Percentiles rank a stretch among this genome's conserved stretches.
Conservation (phyloP, 1,284 basidiomycete species). For the Xerocomus nothofagi region DNA sequence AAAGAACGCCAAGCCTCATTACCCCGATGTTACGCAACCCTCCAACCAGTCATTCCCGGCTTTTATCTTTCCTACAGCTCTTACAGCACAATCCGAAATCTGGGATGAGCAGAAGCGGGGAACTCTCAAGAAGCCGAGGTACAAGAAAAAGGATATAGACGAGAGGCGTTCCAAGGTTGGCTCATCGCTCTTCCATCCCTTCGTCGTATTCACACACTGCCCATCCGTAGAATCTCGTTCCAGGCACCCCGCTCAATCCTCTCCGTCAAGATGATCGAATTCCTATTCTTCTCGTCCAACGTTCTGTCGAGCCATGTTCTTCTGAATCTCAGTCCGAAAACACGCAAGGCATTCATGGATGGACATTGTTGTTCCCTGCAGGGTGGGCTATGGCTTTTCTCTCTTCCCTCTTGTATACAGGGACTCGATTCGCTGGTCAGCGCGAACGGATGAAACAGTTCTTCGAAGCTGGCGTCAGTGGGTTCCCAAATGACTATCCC, state of each 20-base stretch:
- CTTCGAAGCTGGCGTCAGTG: slow-evolving; percentile 72
- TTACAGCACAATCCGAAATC: slow-evolving; percentile 62
- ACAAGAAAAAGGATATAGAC: slow-evolving; percentile 83
- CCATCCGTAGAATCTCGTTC: slow-evolving; percentile 60
- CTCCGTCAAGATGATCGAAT: slow-evolving; percentile 75
- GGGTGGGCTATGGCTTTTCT: slow-evolving; percentile 91
- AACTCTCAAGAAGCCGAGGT: slow-evolving; percentile 60
- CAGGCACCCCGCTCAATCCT: slow-evolving; percentile 69
- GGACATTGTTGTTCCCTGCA: slow-evolving; percentile 79
- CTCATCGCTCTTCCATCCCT: neutral
- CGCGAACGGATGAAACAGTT: slow-evolving; percentile 73
- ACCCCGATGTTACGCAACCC: slow-evolving; percentile 22
- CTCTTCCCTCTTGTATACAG: slow-evolving; percentile 75
- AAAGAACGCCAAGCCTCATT: slow-evolving; percentile 57
- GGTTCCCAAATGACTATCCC: slow-evolving; percentile 85
- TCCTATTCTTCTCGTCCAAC: slow-evolving; percentile 79
- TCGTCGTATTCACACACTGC: slow-evolving; percentile 1
- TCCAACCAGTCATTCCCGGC: slow-evolving; percentile 19
- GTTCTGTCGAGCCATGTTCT: slow-evolving; percentile 52
- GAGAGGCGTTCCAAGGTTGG: slow-evolving; percentile 70
- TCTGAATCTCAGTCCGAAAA: slow-evolving; percentile 21
- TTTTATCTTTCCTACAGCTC: slow-evolving; percentile 54
- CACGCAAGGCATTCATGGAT: slow-evolving; percentile 65
- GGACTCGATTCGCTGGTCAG: slow-evolving; percentile 79
- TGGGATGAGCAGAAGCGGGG: slow-evolving; percentile 67